A percentile compares a stretch with the other conserved stretches of the same genome.
Conservation (phyloP, 768 basidiomycete species). For the Crucibulum laeve region DNA sequence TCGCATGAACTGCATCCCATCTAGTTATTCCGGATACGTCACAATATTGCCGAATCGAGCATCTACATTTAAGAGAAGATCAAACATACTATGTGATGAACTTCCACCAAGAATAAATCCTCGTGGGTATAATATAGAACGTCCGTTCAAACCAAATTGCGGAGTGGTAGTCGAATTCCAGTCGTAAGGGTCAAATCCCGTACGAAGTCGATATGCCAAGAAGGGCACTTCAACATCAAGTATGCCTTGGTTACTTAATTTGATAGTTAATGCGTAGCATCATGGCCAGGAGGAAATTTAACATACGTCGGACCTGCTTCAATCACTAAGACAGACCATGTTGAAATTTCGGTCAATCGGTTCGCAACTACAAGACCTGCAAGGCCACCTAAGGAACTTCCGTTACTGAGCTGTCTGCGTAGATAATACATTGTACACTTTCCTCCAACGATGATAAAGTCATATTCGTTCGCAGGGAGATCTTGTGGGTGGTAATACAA, state of each 20-base stretch:
- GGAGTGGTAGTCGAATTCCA: slow-evolving; percentile 12
- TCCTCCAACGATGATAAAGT: background rate
- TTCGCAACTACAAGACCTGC: slow-evolving; percentile 42
- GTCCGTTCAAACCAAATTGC: slow-evolving; percentile 7
- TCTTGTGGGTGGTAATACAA: background rate
- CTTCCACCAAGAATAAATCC: slow-evolving; percentile 13
- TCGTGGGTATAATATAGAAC: slow-evolving; percentile 5
- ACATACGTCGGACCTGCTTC: slow-evolving; percentile 27
- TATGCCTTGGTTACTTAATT: slow-evolving; percentile 10
- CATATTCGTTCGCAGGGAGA: background rate
- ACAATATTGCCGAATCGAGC: background rate
- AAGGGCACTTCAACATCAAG: slow-evolving; percentile 11
- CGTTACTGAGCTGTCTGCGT: background rate
- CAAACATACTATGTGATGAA: slow-evolving; percentile 12
- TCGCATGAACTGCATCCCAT: slow-evolving; percentile 21
- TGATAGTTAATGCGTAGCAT: background rate
- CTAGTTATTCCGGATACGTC: slow-evolving; percentile 10
- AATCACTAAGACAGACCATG: slow-evolving; percentile 32
- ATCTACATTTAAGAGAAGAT: background rate
- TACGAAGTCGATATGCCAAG: slow-evolving; percentile 2
- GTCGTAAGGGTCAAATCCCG: slow-evolving; percentile 2
- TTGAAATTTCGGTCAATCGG: slow-evolving; percentile 34
- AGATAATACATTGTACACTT: background rate
- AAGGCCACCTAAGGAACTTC: slow-evolving; percentile 25
- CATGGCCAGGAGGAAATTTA: background rate